A percentile compares a stretch with the other conserved stretches of the same genome.
Evolutionary conservation across 257 asterid species (phyloP).

Genomic region (Jacaranda mimosifolia): DNA sequence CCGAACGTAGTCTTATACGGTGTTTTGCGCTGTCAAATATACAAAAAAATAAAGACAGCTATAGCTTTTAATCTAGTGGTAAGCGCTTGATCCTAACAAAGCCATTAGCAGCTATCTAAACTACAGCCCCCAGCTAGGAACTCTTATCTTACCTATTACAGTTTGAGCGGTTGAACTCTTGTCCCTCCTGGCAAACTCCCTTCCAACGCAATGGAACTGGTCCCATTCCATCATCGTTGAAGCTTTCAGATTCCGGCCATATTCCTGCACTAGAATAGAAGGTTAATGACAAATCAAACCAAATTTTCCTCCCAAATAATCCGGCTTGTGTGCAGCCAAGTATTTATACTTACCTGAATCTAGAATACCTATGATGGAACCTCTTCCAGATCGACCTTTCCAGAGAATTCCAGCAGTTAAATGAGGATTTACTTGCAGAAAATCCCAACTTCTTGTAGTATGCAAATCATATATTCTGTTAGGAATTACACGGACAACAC

Average conservation of each 20-base stretch:
- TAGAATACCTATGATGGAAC: conserved; percentile 45
- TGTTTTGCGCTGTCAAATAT: no score
- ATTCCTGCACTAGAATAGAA: conserved; percentile 41
- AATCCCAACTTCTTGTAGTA: conserved; percentile 57
- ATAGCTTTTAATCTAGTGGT: no score
- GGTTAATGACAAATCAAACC: neutral
- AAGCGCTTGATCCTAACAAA: no score
- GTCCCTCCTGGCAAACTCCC: conserved; percentile 48
- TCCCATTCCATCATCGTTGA: conserved; percentile 41
- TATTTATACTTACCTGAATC: conserved; percentile 39
- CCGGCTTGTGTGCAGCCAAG: neutral
- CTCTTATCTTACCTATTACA: conserved; percentile 43
- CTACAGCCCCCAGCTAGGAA: no score
- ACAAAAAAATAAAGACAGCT: no score
- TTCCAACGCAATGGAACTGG: conserved; percentile 47
- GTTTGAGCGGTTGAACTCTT: conserved; percentile 43
- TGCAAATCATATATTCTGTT: conserved; percentile 41
- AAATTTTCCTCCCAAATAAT: neutral
- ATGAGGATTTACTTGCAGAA: conserved; percentile 37
- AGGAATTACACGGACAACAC: conserved; percentile 46
- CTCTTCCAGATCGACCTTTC: conserved; percentile 37
- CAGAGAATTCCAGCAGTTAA: conserved; percentile 35
- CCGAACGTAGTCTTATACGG: no score
- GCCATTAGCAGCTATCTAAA: no score
- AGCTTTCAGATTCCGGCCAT: conserved; percentile 58